Conservation (phyloP, 148 eudicot genomes). For the Suaeda aralocaspica region DNA sequence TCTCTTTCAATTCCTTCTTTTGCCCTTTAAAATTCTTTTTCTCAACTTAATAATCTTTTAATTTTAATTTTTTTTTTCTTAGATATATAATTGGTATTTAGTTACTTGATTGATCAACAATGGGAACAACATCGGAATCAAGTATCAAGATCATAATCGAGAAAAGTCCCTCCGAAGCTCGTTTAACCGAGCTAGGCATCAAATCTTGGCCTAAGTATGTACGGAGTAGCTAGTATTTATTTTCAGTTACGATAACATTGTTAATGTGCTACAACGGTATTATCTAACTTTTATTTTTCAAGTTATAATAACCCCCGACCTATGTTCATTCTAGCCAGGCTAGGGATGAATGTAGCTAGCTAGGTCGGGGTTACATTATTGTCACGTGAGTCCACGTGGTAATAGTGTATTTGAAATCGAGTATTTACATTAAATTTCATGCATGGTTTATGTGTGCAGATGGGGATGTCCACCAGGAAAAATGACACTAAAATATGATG, state of each 20-base stretch:
- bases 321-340: no score
- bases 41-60: no score
- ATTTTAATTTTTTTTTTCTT: background rate
- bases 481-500: conserved; percentile 40
- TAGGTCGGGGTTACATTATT: background rate
- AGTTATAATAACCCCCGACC: background rate
- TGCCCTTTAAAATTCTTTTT: no score
- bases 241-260: no score
- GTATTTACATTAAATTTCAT: background rate
- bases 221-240: no score
- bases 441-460: no score
- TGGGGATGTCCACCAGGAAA: conserved; percentile 51
- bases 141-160: conserved; percentile 31
- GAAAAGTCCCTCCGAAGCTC: conserved; percentile 37
- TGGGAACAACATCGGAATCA: conserved; percentile 25
- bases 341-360: no score
- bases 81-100: background rate
- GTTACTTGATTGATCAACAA: background rate
- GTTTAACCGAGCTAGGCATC: conserved; percentile 39
- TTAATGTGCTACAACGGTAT: no score
- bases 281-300: background rate
- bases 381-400: background rate
- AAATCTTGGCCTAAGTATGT: conserved; percentile 49
- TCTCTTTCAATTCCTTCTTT: background rate
- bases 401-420: background rate